Base-by-base conservation (phyloP, 164 flowering plant species). In the Vitis amurensis region DNA sequence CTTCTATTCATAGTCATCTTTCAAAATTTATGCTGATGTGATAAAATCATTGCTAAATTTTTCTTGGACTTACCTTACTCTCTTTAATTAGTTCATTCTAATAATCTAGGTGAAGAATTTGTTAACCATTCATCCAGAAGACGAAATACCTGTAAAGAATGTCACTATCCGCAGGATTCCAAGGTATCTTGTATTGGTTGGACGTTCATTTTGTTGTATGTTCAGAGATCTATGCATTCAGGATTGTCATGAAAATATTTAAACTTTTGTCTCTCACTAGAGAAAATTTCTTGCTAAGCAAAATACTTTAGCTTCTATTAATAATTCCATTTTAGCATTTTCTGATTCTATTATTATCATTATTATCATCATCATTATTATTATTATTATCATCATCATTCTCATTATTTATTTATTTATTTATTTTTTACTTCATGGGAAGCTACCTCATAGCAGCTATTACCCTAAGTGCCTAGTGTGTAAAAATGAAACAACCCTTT, bases 91-190 rank as follows among this genome's bases (percentile, higher is more conserved):
- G 14, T 58, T 37, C 44, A 3, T 37, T 37, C 44, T 37, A 3
- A 37, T 37, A 3, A 37, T 61, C 44, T 64, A 95, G 99, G 98
- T 84, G 60, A 95, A 95, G 78, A 93, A 93, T 75, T 78, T 95
- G 68, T 80, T 93, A 62, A 82, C 95, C 66, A 84, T 93, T 65
- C 87, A 88, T 64, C 96, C 98, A 19, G 91, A 86, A 63, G 93
- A 93, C 72, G 88, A 89, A 81, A 84, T 88, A 9, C 94, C 92
- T 58, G 92, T 96, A 49, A 96, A 91, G 79, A 89, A 73, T 78
- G 93, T 89, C 52, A 96, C 99, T 0, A 87, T 96, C 63, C 93
- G 99, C 73, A 88, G 84, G 80, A 89, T 96, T 77, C 99, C 99
- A 37, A 84, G 91, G 99, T 93, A 83, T 57, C 61, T 69, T 53